Percentiles rank a stretch among this genome's conserved stretches.
phyloP scores from a whole-genome alignment of 345 rosid genomes.

The Abelmoschus esculentus region DNA sequence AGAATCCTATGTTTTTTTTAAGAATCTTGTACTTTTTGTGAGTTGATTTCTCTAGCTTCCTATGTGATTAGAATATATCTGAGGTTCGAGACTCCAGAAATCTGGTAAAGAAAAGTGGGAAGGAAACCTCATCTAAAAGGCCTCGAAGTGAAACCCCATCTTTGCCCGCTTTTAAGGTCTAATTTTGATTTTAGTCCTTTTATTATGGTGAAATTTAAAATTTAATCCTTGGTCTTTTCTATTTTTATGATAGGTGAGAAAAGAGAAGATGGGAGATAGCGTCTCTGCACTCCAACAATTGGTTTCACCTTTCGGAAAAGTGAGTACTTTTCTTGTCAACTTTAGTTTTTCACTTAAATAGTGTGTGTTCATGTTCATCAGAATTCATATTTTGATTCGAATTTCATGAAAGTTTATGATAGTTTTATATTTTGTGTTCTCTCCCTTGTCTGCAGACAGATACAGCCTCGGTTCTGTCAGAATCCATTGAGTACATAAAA shows the following conservation, averaged over 20 bases:
- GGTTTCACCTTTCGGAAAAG: slow-evolving; percentile 99
- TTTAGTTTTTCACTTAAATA: slow-evolving; percentile 7
- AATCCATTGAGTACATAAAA: slow-evolving; percentile 91
- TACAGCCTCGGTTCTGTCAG: slow-evolving; percentile 98
- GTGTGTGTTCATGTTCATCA: background rate
- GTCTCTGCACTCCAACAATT: slow-evolving; percentile 99
- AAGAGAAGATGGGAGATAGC: slow-evolving; percentile 99
- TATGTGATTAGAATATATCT: slow-evolving; percentile 30
- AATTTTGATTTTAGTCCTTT: background rate
- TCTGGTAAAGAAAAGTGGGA: slow-evolving; percentile 59
- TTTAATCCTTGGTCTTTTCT: background rate
- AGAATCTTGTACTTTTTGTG: background rate
- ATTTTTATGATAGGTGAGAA: slow-evolving; percentile 57
- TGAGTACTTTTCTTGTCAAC: slow-evolving; percentile 19
- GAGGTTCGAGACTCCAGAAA: slow-evolving; percentile 45
- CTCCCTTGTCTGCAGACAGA: slow-evolving; percentile 64
- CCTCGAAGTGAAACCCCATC: slow-evolving; percentile 65
- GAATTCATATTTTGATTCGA: background rate
- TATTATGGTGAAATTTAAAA: background rate
- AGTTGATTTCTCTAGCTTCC: background rate
- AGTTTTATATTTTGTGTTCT: background rate
- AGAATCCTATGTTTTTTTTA: background rate
- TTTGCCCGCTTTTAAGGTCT: slow-evolving; percentile 89
- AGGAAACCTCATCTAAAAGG: slow-evolving; percentile 56
- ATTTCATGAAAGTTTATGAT: background rate